phyloP scores from a whole-genome alignment of 208 protist genomes.

The Trypanosoma mega region DNA sequence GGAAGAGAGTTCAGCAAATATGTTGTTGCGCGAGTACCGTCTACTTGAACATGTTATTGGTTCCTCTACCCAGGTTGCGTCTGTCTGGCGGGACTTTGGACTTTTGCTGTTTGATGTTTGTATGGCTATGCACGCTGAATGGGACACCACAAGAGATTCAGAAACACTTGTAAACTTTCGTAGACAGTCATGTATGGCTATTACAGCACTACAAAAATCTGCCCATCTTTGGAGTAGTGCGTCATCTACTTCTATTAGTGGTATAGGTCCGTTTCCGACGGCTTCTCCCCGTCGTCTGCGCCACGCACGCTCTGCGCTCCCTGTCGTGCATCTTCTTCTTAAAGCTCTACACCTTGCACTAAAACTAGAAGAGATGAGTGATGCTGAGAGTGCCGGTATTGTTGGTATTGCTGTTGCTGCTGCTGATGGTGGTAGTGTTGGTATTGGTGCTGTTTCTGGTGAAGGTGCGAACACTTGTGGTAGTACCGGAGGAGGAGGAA shows the following conservation, averaged over 20 bases:
- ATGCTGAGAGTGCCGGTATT: background rate
- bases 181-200: conserved; percentile 73
- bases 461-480: background rate
- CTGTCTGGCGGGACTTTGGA: conserved; percentile 86
- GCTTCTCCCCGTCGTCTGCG: conserved; percentile 51
- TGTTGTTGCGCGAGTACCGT: conserved; percentile 79
- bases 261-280: conserved; percentile 68
- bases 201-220: conserved; percentile 73
- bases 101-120: conserved; percentile 85
- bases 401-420: background rate
- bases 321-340: conserved; percentile 60
- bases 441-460: background rate
- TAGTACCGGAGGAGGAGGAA: background rate
- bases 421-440: conserved; percentile 8
- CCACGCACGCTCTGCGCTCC: conserved; percentile 67
- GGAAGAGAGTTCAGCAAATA: conserved; percentile 38
- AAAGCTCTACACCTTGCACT: conserved; percentile 78
- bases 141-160: conserved; percentile 49
- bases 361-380: conserved; percentile 41
- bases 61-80: conserved; percentile 41
- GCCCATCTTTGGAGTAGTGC: conserved; percentile 71
- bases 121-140: conserved; percentile 83
- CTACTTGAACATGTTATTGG: conserved; percentile 75
- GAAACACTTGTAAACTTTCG: conserved; percentile 82
- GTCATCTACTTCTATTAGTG: conserved; percentile 44